Percentiles rank a stretch among this genome's conserved stretches.
Evolutionary conservation across 345 rosid species (phyloP).

Genomic region (Eucalyptus victrix): DNA sequence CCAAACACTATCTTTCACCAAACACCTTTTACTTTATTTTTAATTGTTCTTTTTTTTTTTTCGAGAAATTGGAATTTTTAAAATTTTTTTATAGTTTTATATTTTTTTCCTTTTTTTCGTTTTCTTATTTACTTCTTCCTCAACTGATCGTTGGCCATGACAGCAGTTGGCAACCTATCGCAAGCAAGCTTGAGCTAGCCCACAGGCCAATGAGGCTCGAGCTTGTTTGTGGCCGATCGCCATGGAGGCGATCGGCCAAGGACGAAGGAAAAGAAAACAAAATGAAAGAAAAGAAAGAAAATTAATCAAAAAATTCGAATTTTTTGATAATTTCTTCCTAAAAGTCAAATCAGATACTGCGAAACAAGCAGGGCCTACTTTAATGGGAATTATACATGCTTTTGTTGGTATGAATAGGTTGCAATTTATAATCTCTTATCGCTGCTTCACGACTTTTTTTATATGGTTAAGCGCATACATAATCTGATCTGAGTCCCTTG

Average conservation of each 20-base stretch:
- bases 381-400: background rate
- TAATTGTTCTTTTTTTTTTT: no score
- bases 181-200: background rate
- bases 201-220: background rate
- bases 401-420: background rate
- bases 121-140: background rate
- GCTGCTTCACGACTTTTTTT: background rate
- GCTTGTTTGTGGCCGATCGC: background rate
- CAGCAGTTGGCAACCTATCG: no score
- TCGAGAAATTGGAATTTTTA: no score
- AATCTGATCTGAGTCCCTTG: background rate
- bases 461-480: background rate
- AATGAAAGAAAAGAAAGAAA: no score
- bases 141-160: fast-evolving
- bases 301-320: background rate
- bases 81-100: no score
- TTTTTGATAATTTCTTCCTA: no score
- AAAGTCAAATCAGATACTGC: background rate
- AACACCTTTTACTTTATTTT: background rate
- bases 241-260: fast-evolving
- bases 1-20: background rate
- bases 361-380: background rate
- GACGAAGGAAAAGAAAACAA: background rate
- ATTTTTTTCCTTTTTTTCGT: no score
- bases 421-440: background rate